These are phyloP conservation scores for Podospora pseudopauciseta DNA, from an alignment of 495 filamentous ascomycete genomes.

Conservation along the genomic window DNA sequence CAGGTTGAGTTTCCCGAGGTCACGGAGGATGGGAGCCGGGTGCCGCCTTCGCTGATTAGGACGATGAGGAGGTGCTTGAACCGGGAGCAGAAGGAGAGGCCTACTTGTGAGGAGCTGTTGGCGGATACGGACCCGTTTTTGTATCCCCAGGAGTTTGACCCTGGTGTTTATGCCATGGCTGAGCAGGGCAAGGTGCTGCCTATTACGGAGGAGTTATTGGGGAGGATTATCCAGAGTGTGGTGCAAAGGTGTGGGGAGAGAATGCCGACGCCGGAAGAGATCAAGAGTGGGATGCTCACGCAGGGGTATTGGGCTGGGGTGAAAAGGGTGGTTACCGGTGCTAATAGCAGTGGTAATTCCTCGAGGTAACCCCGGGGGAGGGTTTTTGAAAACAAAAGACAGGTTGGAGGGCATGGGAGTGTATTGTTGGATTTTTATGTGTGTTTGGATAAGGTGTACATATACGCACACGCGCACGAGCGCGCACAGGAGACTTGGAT, in stretches of 20 bases:
- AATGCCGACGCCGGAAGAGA: conserved; percentile 67
- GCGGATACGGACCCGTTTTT: conserved; percentile 71
- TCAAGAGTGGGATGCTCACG: conserved; percentile 61
- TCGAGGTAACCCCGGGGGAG: neutral
- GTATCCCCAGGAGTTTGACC: conserved; percentile 61
- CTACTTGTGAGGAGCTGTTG: conserved; percentile 74
- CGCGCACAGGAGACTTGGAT: neutral
- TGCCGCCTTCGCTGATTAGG: conserved; percentile 65
- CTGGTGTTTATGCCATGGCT: conserved; percentile 36
- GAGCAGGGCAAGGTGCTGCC: conserved; percentile 59
- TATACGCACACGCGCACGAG: neutral
- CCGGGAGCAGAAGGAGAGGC: conserved; percentile 71
- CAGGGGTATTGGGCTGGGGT: conserved; percentile 50
- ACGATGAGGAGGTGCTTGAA: conserved; percentile 78
- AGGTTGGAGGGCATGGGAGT: neutral
- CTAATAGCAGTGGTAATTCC: neutral
- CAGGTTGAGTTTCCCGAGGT: conserved; percentile 73
- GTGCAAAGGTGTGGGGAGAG: conserved; percentile 67
- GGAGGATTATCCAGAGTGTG: conserved; percentile 71
- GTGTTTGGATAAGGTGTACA: neutral
- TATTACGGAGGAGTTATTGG: conserved; percentile 72
- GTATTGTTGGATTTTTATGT: neutral
- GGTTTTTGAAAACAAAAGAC: neutral
- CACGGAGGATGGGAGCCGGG: conserved; percentile 67
- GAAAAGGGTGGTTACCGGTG: conserved; percentile 41